A percentile compares a stretch with the other conserved stretches of the same genome.
Evolutionary conservation across 2,329 filamentous ascomycete species (phyloP).

Genomic region (Madurella mycetomatis): DNA sequence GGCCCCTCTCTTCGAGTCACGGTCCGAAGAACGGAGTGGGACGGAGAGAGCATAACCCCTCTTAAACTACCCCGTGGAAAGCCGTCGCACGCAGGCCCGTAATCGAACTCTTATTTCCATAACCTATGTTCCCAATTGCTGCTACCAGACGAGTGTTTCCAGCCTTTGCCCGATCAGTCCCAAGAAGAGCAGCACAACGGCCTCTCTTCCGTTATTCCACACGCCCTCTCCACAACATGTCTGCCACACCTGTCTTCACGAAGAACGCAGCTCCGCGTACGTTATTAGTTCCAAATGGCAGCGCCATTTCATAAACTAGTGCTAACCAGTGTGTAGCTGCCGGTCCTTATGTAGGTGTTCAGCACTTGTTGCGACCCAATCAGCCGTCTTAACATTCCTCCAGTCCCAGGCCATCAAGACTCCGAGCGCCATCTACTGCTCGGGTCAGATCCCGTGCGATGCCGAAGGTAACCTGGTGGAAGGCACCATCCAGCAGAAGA

Average conservation of each 20-base stretch:
- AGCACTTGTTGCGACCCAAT: neutral
- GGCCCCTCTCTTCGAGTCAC: conserved; percentile 11
- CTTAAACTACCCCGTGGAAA: neutral
- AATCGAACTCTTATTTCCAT: neutral
- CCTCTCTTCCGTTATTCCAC: neutral
- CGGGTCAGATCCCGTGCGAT: conserved; percentile 65
- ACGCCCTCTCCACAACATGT: conserved; percentile 41
- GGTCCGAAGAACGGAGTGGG: conserved; percentile 26
- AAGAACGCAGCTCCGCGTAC: conserved; percentile 56
- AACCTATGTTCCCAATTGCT: conserved; percentile 15
- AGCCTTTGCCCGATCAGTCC: conserved; percentile 17
- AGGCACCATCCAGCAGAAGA: conserved; percentile 61
- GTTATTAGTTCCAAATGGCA: conserved; percentile 28
- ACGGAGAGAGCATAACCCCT: conserved; percentile 4
- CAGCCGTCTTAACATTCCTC: neutral
- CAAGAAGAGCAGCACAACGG: conserved; percentile 1
- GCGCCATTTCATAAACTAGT: neutral
- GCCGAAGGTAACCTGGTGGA: conserved; percentile 51
- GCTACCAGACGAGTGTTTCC: conserved; percentile 16
- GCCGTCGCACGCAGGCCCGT: neutral
- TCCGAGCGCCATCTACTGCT: conserved; percentile 61
- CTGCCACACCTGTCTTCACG: conserved; percentile 47
- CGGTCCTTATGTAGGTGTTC: conserved; percentile 56
- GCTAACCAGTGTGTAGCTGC: conserved; percentile 41
- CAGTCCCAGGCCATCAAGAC: conserved; percentile 66